These are phyloP conservation scores for Populus deltoides DNA, from an alignment of 345 rosid genomes.

Conservation along the genomic window DNA sequence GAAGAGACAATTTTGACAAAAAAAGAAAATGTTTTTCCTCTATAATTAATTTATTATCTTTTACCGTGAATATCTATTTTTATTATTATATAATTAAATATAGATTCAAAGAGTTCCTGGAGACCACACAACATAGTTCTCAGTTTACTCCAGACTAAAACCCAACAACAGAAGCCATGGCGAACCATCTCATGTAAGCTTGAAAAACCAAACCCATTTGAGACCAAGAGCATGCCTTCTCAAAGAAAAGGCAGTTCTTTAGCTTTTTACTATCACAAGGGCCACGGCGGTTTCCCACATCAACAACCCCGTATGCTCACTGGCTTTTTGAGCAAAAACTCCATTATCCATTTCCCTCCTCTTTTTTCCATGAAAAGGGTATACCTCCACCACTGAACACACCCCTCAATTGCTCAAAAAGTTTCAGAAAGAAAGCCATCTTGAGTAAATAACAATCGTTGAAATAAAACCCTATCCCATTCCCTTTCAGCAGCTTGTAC, in stretches of 20 bases:
- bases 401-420: neutral
- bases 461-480: neutral
- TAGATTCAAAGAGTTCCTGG: no score
- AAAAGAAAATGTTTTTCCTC: no score
- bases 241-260: neutral
- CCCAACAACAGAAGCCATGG: neutral
- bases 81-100: no score
- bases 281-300: neutral
- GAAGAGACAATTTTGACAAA: no score
- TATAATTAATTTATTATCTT: no score
- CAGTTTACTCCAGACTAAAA: neutral
- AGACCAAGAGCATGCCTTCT: neutral
- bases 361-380: neutral
- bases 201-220: neutral
- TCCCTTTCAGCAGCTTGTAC: neutral
- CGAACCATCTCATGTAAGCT: neutral
- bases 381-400: neutral
- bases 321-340: neutral
- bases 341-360: neutral
- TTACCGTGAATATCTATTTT: no score
- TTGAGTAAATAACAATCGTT: neutral
- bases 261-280: neutral
- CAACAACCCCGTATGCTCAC: neutral
- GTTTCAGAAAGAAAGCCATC: neutral
- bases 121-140: neutral